Conservation (phyloP, 768 basidiomycete species). For the Hygrocybe coccinea region DNA sequence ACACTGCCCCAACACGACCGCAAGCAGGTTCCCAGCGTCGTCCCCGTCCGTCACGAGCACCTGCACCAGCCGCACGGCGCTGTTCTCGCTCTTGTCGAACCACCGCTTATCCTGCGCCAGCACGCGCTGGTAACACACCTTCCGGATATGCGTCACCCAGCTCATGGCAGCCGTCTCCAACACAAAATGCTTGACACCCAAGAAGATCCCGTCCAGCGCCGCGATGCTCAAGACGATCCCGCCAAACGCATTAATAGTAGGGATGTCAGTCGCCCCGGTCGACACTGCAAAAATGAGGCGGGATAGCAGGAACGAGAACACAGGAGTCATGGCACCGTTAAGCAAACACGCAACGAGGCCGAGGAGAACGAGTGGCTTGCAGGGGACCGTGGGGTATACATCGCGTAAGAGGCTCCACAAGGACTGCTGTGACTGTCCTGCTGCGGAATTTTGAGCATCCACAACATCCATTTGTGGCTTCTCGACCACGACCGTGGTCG, state of each 20-base stretch:
- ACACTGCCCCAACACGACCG: constrained; percentile 64
- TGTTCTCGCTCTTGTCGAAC: constrained; percentile 70
- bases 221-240: constrained; percentile 70
- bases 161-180: constrained; percentile 70
- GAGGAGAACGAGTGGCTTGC: constrained; percentile 62
- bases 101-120: constrained; percentile 79
- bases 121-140: constrained; percentile 49
- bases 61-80: constrained; percentile 60
- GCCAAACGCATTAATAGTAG: constrained; percentile 63
- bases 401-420: constrained; percentile 48
- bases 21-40: constrained; percentile 77
- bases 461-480: too few relatives aligned
- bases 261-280: constrained; percentile 57
- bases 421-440: constrained; percentile 23
- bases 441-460: background rate
- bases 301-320: constrained; percentile 89
- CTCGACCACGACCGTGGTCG: constrained; percentile 23
- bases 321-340: constrained; percentile 81
- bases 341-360: constrained; percentile 66
- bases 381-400: constrained; percentile 67
- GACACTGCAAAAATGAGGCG: constrained; percentile 73
- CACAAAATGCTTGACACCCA: constrained; percentile 71
- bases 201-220: constrained; percentile 66
- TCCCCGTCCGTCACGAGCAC: constrained; percentile 84
- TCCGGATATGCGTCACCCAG: constrained; percentile 71